Conservation (phyloP, 208 protist genomes). For the Acanthamoeba sp. region DNA sequence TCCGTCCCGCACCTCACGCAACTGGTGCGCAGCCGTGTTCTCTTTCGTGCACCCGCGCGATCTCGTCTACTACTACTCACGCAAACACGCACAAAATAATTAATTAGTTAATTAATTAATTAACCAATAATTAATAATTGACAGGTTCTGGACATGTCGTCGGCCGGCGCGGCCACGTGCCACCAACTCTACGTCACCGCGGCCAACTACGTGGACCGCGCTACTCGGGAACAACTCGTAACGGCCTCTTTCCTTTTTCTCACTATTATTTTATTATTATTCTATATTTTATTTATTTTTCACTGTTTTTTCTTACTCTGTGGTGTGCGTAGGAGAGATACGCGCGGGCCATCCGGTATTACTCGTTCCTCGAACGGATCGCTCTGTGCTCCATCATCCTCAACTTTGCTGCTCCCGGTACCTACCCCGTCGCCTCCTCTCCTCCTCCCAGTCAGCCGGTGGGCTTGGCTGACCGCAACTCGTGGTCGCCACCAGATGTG, state of each 20-base stretch:
- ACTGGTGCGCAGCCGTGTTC: not conserved
- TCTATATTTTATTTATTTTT: too few relatives aligned
- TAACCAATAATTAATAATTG: too few relatives aligned
- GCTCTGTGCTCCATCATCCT: not conserved
- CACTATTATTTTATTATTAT: too few relatives aligned
- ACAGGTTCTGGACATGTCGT: conserved; percentile 1
- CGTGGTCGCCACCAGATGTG: not conserved
- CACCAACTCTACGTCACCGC: not conserved
- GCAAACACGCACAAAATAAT: too few relatives aligned
- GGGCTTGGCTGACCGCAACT: too few relatives aligned
- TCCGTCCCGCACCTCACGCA: not conserved
- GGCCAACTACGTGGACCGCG: not conserved
- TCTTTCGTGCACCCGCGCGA: not conserved
- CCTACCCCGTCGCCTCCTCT: not conserved
- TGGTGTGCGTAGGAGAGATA: not conserved
- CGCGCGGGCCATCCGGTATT: not conserved
- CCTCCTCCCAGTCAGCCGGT: too few relatives aligned
- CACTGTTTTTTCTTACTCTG: too few relatives aligned
- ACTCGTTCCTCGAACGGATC: not conserved
- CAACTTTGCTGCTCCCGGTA: not conserved
- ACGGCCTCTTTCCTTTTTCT: too few relatives aligned
- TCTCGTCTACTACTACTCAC: too few relatives aligned
- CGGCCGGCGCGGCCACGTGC: not conserved
- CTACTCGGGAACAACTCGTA: not conserved
- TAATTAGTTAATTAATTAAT: too few relatives aligned